Base-by-base conservation (phyloP, 208 protist genomes). In the Phytomonas serpens region DNA sequence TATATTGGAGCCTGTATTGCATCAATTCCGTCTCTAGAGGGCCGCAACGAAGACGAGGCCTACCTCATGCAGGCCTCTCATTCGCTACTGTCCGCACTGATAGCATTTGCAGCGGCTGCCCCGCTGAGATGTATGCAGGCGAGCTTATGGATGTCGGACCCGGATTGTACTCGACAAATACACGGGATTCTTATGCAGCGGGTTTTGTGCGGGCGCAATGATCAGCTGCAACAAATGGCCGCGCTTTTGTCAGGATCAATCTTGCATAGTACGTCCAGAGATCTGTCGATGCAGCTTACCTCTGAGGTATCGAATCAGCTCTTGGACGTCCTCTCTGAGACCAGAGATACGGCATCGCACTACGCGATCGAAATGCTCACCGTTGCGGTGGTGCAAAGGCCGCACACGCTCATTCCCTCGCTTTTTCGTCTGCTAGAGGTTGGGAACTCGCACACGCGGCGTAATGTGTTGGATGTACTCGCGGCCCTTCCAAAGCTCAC, bases 381-480 rank as follows among this genome's bases (percentile, higher is more conserved):
- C 6, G 75, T 82, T 7, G 84, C 88, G 7, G 77, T 90, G 5
- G 51, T 86, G 3, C 75, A 87, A 33, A 82, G 80, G 2, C 90
- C 90, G 0, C 84, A 95, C 72, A 61, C 72, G 6, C 61, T 95
- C 33, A 72, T 95, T 23, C 90, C 87, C 9, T 71, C 86, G n/a
- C 67, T 95, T 0, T 93, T 95, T 71, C 86, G 83, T 37, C 66
- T 93, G 38, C 75, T 95, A 51, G 71, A 88, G 51, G 76, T 85
- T 67, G 84, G 84, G 52, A 82, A 78, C 68, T 23, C 72, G 1
- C 47, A 57, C 3, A 82, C 90, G 9, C 82, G 90, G n/a, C 81
- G 77, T 0, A 89, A 91, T 69, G 85, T 85, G 23, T 68, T 95
- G 34, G 84, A 95, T 73, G 76, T 95, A 16, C 80, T 95, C 4